These are phyloP conservation scores for Hemileccinum hortonii DNA, from an alignment of 1,284 basidiomycete species.

Conservation along the genomic window DNA sequence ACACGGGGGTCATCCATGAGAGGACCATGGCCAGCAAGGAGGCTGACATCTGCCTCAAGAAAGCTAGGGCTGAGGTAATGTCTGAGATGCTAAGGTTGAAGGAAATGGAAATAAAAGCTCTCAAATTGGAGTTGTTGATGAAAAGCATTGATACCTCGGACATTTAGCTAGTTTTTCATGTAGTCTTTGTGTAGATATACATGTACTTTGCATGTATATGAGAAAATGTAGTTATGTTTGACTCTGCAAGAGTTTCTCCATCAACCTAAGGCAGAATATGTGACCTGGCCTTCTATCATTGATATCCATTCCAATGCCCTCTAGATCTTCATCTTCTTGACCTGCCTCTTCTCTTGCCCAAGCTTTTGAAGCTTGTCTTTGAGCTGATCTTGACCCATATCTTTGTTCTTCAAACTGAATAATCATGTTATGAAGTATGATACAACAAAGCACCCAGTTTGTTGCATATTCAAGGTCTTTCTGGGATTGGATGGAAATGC, in stretches of 20 bases:
- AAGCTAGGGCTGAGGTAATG: too few relatives aligned
- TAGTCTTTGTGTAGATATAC: too few relatives aligned
- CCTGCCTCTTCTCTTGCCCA: background rate
- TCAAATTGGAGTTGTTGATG: too few relatives aligned
- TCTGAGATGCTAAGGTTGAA: too few relatives aligned
- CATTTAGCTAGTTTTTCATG: too few relatives aligned
- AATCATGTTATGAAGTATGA: background rate
- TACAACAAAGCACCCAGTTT: background rate
- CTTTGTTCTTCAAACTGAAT: background rate
- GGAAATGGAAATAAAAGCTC: too few relatives aligned
- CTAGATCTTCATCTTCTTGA: background rate
- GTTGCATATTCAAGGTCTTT: background rate
- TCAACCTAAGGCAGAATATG: background rate
- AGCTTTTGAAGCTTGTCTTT: background rate
- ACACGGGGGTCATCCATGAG: too few relatives aligned
- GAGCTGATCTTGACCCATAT: background rate
- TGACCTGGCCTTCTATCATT: background rate
- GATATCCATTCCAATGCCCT: background rate
- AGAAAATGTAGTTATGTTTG: too few relatives aligned
- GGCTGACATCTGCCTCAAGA: too few relatives aligned
- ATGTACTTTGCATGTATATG: too few relatives aligned
- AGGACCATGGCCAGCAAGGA: too few relatives aligned
- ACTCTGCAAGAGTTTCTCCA: background rate
- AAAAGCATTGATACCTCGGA: too few relatives aligned
- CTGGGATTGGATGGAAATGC: background rate